Percentiles rank a stretch among this genome's conserved stretches.
Conservation (phyloP, 306 rosid genomes). For the Hylodesmum podocarpum region DNA sequence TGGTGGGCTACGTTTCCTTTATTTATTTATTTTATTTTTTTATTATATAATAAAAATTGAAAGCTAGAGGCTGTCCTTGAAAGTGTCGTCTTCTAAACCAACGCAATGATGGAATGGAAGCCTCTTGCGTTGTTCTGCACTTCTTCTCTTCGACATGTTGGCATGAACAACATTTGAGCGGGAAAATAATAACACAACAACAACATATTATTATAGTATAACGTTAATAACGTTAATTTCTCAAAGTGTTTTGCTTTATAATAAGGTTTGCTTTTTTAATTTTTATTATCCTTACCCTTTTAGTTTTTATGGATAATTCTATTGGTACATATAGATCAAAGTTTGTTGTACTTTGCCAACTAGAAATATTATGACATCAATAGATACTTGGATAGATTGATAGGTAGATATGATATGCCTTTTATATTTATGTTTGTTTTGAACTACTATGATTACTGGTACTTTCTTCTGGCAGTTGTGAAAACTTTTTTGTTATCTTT, state of each 20-base stretch:
- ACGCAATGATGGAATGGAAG: conserved; percentile 40
- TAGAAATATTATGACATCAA: conserved; percentile 34
- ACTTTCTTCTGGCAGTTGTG: conserved; percentile 2
- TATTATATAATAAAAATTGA: conserved; percentile 33
- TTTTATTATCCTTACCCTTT: neutral
- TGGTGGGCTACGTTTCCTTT: neutral
- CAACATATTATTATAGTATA: too few species aligned
- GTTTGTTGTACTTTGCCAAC: neutral
- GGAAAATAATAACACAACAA: conserved; percentile 22
- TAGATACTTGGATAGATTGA: neutral
- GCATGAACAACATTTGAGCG: conserved; percentile 41
- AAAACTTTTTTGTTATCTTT: conserved; percentile 9
- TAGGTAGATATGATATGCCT: too few species aligned
- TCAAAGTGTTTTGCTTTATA: conserved; percentile 41
- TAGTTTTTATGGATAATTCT: neutral
- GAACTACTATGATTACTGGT: conserved; percentile 14
- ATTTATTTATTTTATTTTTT: neutral
- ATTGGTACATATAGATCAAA: conserved; percentile 23
- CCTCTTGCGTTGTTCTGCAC: conserved; percentile 31
- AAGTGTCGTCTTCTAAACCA: conserved; percentile 50
- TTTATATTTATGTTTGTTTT: conserved; percentile 22
- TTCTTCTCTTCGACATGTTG: conserved; percentile 5
- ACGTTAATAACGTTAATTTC: conserved; percentile 18
- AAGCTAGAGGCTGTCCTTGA: conserved; percentile 42
- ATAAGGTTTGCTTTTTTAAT: conserved; percentile 27